Percentiles rank a stretch among this genome's conserved stretches.
These are phyloP conservation scores for Skeletonema costatum DNA, from an alignment of 108 stramenopile genomes.

Conservation along the genomic window DNA sequence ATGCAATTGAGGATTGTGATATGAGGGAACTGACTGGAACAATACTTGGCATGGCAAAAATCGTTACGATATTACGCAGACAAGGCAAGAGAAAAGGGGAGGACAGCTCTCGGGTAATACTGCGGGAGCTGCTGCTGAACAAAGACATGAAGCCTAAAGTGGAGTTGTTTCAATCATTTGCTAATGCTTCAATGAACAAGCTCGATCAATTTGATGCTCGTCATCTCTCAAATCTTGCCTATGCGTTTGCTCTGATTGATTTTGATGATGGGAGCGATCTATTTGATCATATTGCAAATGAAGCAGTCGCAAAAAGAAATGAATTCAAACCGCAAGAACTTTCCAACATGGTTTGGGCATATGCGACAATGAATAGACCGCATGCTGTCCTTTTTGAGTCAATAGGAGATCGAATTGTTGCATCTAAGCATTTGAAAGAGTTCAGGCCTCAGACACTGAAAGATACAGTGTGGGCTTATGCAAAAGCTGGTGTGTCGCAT, in stretches of 20 bases:
- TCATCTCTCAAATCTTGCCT: not conserved
- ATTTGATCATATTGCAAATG: not conserved
- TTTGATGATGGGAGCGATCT: not conserved
- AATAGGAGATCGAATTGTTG: not conserved
- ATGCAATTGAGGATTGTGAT: not conserved
- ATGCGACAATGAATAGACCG: not conserved
- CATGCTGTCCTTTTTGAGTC: not conserved
- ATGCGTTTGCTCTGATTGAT: not conserved
- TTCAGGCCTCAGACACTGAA: not conserved
- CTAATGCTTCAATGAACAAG: not conserved
- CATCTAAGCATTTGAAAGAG: not conserved
- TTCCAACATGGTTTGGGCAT: conserved; percentile 10
- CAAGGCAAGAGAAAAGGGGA: not conserved
- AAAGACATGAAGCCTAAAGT: not conserved
- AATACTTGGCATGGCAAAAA: not conserved
- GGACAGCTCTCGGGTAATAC: not conserved
- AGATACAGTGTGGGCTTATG: conserved; percentile 3
- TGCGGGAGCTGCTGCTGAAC: not conserved
- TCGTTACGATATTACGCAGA: not conserved
- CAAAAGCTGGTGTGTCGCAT: not conserved
- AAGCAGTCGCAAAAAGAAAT: not conserved
- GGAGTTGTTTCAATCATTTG: not conserved
- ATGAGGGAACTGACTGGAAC: not conserved
- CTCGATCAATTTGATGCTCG: not conserved
- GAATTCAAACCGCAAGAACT: conserved; percentile 14